phyloP scores from a whole-genome alignment of 73 alveolate species.

The Uronychia binucleata region DNA sequence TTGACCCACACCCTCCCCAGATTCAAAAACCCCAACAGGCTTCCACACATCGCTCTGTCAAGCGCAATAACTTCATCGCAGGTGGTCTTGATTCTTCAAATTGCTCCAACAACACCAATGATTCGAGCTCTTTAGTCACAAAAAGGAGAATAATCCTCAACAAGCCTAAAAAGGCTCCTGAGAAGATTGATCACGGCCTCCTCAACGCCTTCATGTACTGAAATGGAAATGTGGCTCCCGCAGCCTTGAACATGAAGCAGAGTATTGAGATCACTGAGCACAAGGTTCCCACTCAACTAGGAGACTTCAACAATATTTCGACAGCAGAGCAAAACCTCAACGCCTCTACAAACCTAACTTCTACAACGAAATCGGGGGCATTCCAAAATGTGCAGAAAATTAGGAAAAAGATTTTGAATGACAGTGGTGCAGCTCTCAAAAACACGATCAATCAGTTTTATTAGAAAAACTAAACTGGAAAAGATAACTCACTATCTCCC shows the following conservation, averaged over 20 bases:
- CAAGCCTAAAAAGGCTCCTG: not conserved
- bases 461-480: not conserved
- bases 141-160: not conserved
- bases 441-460: not conserved
- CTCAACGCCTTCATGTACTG: not conserved
- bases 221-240: not conserved
- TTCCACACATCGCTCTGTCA: not conserved
- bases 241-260: not conserved
- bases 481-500: not conserved
- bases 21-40: not conserved
- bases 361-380: not conserved
- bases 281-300: not conserved
- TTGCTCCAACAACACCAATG: not conserved
- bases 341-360: not conserved
- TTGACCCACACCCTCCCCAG: slow-evolving; percentile 1
- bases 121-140: not conserved
- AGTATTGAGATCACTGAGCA: not conserved
- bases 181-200: not conserved
- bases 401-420: not conserved
- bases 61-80: not conserved
- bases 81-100: not conserved
- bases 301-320: not conserved
- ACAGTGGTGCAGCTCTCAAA: not conserved
- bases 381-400: not conserved
- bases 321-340: not conserved